phyloP scores from a whole-genome alignment of 257 asterid genomes.

The Solanum pimpinellifolium region DNA sequence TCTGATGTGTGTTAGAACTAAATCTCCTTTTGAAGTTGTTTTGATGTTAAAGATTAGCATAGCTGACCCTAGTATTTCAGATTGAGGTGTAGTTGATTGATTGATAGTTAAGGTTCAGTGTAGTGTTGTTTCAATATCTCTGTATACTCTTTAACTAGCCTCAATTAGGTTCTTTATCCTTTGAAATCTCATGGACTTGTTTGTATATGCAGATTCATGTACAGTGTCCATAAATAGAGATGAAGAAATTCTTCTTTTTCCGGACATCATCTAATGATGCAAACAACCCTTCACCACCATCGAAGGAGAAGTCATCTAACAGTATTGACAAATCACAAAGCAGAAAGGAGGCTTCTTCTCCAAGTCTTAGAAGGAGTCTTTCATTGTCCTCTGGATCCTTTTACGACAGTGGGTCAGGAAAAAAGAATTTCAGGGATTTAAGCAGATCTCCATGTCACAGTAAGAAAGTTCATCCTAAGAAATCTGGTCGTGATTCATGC shows the following conservation, averaged over 20 bases:
- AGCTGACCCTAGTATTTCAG: neutral
- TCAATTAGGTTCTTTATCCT: neutral
- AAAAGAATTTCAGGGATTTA: constrained; percentile 22
- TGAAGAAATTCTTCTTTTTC: constrained; percentile 91
- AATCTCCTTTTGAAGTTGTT: neutral
- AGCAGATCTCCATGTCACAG: constrained; percentile 52
- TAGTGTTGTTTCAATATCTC: neutral
- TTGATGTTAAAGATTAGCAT: neutral
- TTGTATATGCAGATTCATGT: constrained; percentile 6
- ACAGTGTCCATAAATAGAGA: constrained; percentile 22
- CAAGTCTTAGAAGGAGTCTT: constrained; percentile 72
- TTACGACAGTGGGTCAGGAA: constrained; percentile 32
- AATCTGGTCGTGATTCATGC: constrained; percentile 36
- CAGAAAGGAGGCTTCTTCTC: constrained; percentile 37
- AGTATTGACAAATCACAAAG: constrained; percentile 25
- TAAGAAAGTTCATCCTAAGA: constrained; percentile 35
- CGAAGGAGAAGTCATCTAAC: constrained; percentile 45
- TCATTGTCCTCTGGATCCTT: constrained; percentile 75
- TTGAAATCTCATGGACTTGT: neutral
- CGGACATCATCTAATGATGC: constrained; percentile 44
- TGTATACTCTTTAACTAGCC: neutral
- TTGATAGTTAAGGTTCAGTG: neutral
- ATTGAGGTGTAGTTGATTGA: neutral
- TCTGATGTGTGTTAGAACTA: neutral
- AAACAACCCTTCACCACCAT: constrained; percentile 43